Conservation (phyloP, 2,329 filamentous ascomycete genomes). For the Helicocarpus griseus region DNA sequence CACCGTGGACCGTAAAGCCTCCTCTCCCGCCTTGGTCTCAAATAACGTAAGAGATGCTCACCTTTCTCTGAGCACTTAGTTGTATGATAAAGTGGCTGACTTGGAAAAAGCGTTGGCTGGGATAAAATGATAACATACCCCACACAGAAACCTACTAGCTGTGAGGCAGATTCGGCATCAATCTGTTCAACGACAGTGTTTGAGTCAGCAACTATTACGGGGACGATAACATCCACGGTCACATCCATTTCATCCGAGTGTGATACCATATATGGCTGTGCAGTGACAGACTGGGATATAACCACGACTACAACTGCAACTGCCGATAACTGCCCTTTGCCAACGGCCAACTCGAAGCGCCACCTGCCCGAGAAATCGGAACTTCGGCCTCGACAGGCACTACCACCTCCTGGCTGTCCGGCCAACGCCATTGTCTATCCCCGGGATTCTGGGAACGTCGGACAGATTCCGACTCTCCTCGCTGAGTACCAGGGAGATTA, state of each 20-base stretch:
- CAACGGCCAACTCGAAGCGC: neutral
- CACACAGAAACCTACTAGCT: neutral
- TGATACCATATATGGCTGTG: neutral
- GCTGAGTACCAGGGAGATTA: neutral
- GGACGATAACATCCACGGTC: neutral
- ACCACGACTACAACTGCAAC: neutral
- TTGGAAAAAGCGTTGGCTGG: neutral
- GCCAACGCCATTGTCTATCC: slow-evolving; percentile 1
- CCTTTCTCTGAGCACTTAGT: neutral
- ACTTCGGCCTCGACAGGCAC: too few relatives aligned
- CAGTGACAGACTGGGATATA: neutral
- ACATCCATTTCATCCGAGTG: neutral
- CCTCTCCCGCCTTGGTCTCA: neutral
- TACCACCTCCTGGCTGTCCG: neutral
- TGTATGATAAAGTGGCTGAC: neutral
- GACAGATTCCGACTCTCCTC: neutral
- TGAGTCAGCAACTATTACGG: neutral
- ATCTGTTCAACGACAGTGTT: neutral
- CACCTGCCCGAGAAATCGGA: too few relatives aligned
- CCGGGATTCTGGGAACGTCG: neutral
- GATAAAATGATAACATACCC: slow-evolving; percentile 4
- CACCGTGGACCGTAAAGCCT: slow-evolving; percentile 1
- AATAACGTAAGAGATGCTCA: neutral
- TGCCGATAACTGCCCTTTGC: neutral
- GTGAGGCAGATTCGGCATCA: neutral